These are phyloP conservation scores for Misopates orontium DNA, from an alignment of 257 asterid genomes.

Conservation along the genomic window DNA sequence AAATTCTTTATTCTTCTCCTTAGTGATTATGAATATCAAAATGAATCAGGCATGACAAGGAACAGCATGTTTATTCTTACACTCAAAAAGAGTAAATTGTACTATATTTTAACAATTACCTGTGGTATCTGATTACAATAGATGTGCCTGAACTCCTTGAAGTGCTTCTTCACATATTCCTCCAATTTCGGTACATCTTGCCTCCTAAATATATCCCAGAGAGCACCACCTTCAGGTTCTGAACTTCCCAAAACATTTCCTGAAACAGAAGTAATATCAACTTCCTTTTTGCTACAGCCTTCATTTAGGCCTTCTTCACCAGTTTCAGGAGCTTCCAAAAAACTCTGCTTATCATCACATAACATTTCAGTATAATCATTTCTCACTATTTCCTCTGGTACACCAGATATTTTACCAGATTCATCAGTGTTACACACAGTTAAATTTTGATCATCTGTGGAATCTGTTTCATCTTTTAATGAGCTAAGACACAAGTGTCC, in stretches of 20 bases:
- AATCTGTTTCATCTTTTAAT: slow-evolving; percentile 21
- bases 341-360: slow-evolving; percentile 20
- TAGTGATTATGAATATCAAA: slow-evolving; percentile 2
- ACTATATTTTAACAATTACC: slow-evolving; percentile 39
- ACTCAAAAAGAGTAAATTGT: neutral
- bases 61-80: too few species aligned
- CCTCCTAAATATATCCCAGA: slow-evolving; percentile 92
- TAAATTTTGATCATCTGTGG: slow-evolving; percentile 6
- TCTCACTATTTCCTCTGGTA: slow-evolving; percentile 15
- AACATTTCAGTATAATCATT: slow-evolving; percentile 11
- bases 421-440: slow-evolving; percentile 2
- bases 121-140: slow-evolving; percentile 50
- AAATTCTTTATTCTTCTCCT: neutral
- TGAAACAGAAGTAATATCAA: slow-evolving; percentile 17
- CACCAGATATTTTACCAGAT: slow-evolving; percentile 21
- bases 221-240: slow-evolving; percentile 66
- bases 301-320: slow-evolving; percentile 21
- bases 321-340: slow-evolving; percentile 27
- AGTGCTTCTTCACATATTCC: slow-evolving; percentile 52
- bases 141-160: slow-evolving; percentile 55
- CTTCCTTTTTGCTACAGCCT: slow-evolving; percentile 22
- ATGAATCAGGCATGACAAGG: neutral
- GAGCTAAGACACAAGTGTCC: neutral
- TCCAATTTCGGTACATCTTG: slow-evolving; percentile 72
- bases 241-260: slow-evolving; percentile 31